Evolutionary conservation across 306 rosid species (phyloP).

Genomic region (Phaseolus lunatus): DNA sequence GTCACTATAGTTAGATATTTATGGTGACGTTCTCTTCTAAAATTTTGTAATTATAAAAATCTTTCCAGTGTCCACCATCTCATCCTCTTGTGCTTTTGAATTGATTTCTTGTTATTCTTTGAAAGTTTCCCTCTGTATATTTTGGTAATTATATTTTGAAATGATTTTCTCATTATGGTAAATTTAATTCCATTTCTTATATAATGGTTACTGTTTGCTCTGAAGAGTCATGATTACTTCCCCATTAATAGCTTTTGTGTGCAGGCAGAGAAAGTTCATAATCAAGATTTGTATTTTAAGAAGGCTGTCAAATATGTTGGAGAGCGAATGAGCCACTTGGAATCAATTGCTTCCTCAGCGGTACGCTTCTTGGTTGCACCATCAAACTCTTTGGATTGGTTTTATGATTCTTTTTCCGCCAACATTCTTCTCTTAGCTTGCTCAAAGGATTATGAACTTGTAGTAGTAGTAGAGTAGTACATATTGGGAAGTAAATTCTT

Average conservation of each 20-base stretch:
- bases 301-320: constrained; percentile 82
- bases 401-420: not conserved
- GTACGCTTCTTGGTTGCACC: constrained; percentile 48
- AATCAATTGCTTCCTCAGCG: constrained; percentile 96
- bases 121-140: not conserved
- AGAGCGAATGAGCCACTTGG: constrained; percentile 97
- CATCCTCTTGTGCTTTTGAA: not conserved
- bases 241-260: constrained; percentile 25
- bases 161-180: not conserved
- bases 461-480: not conserved
- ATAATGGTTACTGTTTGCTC: not conserved
- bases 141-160: too few relatives aligned
- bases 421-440: constrained; percentile 31
- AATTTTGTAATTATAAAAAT: not conserved
- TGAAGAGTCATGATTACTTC: constrained; percentile 28
- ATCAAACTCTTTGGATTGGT: not conserved
- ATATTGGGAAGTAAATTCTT: constrained; percentile 27
- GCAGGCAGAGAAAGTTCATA: constrained; percentile 94
- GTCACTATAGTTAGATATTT: not conserved
- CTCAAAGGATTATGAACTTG: constrained; percentile 16
- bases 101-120: not conserved
- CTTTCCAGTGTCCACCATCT: not conserved
- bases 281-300: constrained; percentile 91
- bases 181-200: constrained; percentile 9
- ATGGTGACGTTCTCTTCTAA: not conserved